These are phyloP conservation scores for Tricholoma flavovirens DNA, from an alignment of 768 basidiomycete species.

Conservation along the genomic window DNA sequence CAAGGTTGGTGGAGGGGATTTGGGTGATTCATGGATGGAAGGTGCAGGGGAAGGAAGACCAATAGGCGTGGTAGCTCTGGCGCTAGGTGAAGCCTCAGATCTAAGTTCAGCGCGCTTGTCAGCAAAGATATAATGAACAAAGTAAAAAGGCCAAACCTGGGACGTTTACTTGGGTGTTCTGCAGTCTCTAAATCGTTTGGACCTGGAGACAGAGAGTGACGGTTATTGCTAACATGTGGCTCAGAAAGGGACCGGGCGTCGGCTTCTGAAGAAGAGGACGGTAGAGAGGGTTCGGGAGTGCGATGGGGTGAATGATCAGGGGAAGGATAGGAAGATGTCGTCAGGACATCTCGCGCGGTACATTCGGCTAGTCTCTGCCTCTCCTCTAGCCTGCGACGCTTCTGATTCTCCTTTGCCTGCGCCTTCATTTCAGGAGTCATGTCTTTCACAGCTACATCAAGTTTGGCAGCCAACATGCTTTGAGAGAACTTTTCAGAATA, in stretches of 20 bases:
- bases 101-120: not conserved
- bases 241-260: not conserved
- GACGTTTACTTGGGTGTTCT: conserved; percentile 10
- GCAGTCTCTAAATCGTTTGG: not conserved
- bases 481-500: conserved; percentile 16
- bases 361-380: not conserved
- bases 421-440: conserved; percentile 17
- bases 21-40: conserved; percentile 4
- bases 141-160: conserved; percentile 8
- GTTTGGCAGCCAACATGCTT: conserved; percentile 11
- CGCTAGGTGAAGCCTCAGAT: not conserved
- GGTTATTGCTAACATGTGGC: conserved; percentile 7
- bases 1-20: conserved; percentile 1
- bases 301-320: conserved; percentile 13
- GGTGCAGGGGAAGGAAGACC: conserved; percentile 9
- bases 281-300: conserved; percentile 6
- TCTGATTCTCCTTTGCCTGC: conserved; percentile 6
- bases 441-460: conserved; percentile 26
- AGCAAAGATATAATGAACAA: not conserved
- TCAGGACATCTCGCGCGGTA: not conserved
- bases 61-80: not conserved
- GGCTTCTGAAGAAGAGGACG: conserved; percentile 1
- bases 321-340: conserved; percentile 14
- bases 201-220: conserved; percentile 6
- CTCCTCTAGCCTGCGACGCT: not conserved